Conservation (phyloP, 2,329 filamentous ascomycete species). For the Aspergillus pseudotamarii region DNA sequence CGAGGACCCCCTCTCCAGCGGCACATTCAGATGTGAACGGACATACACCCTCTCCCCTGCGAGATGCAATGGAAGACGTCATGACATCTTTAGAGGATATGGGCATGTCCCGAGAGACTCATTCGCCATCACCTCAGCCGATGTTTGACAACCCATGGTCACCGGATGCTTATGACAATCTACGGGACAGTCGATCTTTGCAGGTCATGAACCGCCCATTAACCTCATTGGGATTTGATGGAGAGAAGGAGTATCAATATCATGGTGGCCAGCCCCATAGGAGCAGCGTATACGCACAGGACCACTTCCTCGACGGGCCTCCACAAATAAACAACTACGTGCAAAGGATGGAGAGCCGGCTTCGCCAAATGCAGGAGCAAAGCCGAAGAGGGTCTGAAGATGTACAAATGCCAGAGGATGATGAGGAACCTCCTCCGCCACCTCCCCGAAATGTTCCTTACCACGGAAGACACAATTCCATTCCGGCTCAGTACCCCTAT, state of each 20-base stretch:
- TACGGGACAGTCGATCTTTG: constrained; percentile 36
- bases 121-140: constrained; percentile 58
- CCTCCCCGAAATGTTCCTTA: constrained; percentile 60
- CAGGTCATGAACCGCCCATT: constrained; percentile 59
- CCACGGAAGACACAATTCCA: constrained; percentile 46
- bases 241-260: constrained; percentile 56
- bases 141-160: constrained; percentile 74
- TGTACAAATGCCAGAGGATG: constrained; percentile 53
- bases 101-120: constrained; percentile 60
- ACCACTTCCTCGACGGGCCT: constrained; percentile 55
- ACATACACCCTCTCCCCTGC: constrained; percentile 84
- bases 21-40: constrained; percentile 64
- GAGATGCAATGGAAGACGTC: constrained; percentile 96
- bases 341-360: constrained; percentile 83
- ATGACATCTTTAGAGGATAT: constrained; percentile 94
- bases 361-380: constrained; percentile 69
- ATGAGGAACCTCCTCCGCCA: constrained; percentile 60
- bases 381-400: constrained; percentile 49
- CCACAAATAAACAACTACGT: constrained; percentile 84
- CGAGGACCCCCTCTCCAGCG: constrained; percentile 53
- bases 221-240: constrained; percentile 72
- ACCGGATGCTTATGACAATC: constrained; percentile 76
- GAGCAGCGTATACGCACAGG: constrained; percentile 36
- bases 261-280: constrained; percentile 61
- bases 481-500: constrained; percentile 40